Base-by-base conservation (phyloP, 345 rosid genomes). In the Gossypium anomalum region DNA sequence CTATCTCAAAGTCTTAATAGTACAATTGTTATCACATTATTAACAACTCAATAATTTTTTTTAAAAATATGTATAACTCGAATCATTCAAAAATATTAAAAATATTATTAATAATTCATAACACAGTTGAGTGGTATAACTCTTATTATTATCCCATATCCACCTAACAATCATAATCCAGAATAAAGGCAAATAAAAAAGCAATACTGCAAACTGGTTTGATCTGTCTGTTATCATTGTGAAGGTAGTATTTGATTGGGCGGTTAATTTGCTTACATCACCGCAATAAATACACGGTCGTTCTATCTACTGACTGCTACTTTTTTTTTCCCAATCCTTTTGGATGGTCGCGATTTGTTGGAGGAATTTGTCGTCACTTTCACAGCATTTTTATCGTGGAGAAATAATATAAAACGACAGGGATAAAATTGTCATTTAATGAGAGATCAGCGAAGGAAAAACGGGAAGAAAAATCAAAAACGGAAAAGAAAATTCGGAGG, bases 281-380 rank as follows among this genome's bases (percentile, higher is more conserved):
- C 73, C 41, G 4, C 67, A 22, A 64, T 51, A 10, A 57, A 48
- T 12, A 25, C 63, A 63, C 9, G 71, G 43, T 2, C 49, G 11
- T 3, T 19, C 5, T 13, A 38, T 58, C 49, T 48, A 10, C 27
- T 70, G 45, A 70, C 70, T 1, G 34, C 52, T 12, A 44, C 52
- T 2, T 44, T 12, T 12, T 45, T 45, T 45, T 12, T 45, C 11
- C 3, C 17, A 44, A 66, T 13, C 1, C 12, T 52, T 34, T 68
- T 77, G 70, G 80, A 80, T 76, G 78, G 76, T 58, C 71, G 80
- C 53, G 79, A 58, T 75, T 49, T 45, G 10, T 3, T 2, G 0
- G 44, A 53, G 59, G 55, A 52, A 47, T 2, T 47, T 52, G 61
- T 52, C 9, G 13, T 22, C 72, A 41, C 67, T 67, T 14, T 22